Conservation (phyloP, 75 land plant genomes). For the Cupressus sempervirens region DNA sequence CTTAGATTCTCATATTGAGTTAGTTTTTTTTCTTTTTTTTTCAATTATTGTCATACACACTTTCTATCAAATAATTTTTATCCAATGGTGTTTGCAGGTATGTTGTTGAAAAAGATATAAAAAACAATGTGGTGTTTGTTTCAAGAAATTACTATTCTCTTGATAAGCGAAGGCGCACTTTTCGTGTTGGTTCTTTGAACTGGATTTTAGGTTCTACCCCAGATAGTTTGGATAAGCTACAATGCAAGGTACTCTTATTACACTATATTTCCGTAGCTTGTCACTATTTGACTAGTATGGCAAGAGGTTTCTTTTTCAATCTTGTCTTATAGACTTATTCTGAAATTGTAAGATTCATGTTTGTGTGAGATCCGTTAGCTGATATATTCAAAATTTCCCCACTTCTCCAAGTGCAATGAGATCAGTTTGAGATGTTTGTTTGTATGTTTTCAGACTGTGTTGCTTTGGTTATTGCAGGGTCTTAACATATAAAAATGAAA, state of each 20-base stretch:
- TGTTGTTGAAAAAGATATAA: conserved; percentile 88
- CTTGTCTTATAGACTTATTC: background rate
- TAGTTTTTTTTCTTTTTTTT: background rate
- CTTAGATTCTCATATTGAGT: background rate
- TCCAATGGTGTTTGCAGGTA: conserved; percentile 54
- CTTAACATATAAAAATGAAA: too few species aligned
- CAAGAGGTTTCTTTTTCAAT: background rate
- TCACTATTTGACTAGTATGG: background rate
- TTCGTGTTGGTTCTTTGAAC: conserved; percentile 77
- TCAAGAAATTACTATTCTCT: conserved; percentile 84
- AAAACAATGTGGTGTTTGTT: conserved; percentile 91
- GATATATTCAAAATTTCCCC: too few species aligned
- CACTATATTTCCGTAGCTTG: background rate
- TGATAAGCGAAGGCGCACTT: conserved; percentile 73
- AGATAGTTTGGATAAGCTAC: conserved; percentile 25
- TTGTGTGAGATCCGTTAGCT: background rate
- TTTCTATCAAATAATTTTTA: background rate
- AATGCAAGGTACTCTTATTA: conserved; percentile 72
- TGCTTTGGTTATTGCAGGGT: too few species aligned
- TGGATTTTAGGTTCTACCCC: conserved; percentile 73
- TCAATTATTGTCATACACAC: background rate
- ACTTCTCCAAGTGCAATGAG: too few species aligned
- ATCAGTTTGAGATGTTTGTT: too few species aligned
- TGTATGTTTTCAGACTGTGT: too few species aligned
- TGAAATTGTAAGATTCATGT: background rate